Evolutionary conservation across 257 asterid genomes (phyloP).

Genomic region (Lantana camara): DNA sequence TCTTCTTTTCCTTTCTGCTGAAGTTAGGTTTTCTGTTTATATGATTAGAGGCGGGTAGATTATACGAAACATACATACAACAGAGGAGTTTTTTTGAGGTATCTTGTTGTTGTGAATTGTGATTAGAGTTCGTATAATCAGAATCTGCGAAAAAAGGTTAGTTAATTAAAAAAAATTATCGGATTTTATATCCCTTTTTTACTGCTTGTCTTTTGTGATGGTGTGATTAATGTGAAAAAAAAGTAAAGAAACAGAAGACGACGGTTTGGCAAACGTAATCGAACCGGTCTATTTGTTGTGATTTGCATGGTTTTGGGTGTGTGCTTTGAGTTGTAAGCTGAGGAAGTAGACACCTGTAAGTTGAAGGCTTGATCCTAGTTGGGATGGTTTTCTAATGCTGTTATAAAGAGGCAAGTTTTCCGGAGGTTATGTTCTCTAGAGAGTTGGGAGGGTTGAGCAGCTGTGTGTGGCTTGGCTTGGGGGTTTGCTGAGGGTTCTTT

Average conservation of each 20-base stretch:
- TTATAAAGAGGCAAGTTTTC: slow-evolving; percentile 14
- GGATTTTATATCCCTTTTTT: no score
- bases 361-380: slow-evolving; percentile 19
- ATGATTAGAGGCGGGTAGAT: slow-evolving; percentile 24
- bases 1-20: not conserved
- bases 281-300: slow-evolving; percentile 37
- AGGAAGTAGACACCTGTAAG: slow-evolving; percentile 52
- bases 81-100: slow-evolving; percentile 46
- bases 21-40: slow-evolving; percentile 25
- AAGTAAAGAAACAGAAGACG: slow-evolving; percentile 25
- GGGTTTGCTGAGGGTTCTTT: slow-evolving; percentile 23
- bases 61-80: slow-evolving; percentile 34
- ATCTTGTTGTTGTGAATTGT: slow-evolving; percentile 53
- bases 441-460: slow-evolving; percentile 36
- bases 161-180: no score
- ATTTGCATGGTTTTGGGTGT: slow-evolving; percentile 45
- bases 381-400: not conserved
- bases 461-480: slow-evolving; percentile 25
- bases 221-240: slow-evolving; percentile 41
- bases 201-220: slow-evolving; percentile 32
- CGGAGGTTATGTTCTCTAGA: slow-evolving; percentile 46
- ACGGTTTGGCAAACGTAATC: slow-evolving; percentile 27
- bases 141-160: slow-evolving; percentile 12
- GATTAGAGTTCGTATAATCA: slow-evolving; percentile 10
- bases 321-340: slow-evolving; percentile 51